Evolutionary conservation across 2,329 filamentous ascomycete species (phyloP).

Genomic region (Neofusicoccum parvum): DNA sequence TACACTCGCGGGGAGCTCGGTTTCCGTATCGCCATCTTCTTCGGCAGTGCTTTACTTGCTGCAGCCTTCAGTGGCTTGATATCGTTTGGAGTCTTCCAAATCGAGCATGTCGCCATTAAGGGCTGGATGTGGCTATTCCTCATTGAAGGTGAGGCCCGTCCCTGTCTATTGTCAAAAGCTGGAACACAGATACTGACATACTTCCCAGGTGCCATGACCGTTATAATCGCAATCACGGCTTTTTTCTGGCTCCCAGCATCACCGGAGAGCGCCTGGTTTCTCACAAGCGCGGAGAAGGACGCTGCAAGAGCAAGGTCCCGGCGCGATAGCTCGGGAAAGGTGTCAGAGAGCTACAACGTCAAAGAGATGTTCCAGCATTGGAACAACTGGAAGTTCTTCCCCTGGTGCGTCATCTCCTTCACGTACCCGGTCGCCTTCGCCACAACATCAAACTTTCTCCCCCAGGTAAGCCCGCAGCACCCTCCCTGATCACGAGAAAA

Average conservation of each 20-base stretch:
- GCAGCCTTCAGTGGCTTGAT: constrained; percentile 20
- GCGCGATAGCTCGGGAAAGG: constrained; percentile 47
- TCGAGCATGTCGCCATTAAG: constrained; percentile 39
- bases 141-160: constrained; percentile 43
- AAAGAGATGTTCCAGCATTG: constrained; percentile 47
- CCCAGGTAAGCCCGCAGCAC: constrained; percentile 30
- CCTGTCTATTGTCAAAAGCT: not conserved
- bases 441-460: constrained; percentile 51
- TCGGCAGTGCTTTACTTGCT: constrained; percentile 30
- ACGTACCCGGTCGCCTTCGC: constrained; percentile 54
- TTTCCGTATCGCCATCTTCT: constrained; percentile 33
- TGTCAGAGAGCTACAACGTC: constrained; percentile 43
- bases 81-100: constrained; percentile 44
- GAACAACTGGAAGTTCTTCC: constrained; percentile 45
- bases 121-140: constrained; percentile 51
- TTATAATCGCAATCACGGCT: constrained; percentile 33
- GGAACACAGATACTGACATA: not conserved
- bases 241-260: constrained; percentile 40
- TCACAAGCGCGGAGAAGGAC: constrained; percentile 37
- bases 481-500: not conserved
- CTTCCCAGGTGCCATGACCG: constrained; percentile 31
- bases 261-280: constrained; percentile 42
- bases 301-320: constrained; percentile 49
- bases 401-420: constrained; percentile 51
- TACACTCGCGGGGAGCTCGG: constrained; percentile 19